A percentile compares a stretch with the other conserved stretches of the same genome.
These are phyloP conservation scores for Rossbeevera mucosa DNA, from an alignment of 768 basidiomycete species.

Conservation along the genomic window DNA sequence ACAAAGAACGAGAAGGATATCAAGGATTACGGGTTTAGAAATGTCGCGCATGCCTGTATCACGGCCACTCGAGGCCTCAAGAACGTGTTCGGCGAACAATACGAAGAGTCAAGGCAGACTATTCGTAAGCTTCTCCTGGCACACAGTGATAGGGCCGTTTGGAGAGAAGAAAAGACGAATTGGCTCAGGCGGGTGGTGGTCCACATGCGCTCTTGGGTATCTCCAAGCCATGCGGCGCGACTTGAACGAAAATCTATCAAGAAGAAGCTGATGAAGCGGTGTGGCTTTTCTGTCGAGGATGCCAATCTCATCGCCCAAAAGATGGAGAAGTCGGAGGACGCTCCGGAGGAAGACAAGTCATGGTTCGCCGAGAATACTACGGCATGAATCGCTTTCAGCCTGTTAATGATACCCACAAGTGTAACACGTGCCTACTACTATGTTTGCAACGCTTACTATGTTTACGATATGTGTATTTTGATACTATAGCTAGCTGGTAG, in stretches of 20 bases:
- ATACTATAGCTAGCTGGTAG: slow-evolving; percentile 4
- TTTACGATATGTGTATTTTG: too few relatives aligned
- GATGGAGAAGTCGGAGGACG: slow-evolving; percentile 15
- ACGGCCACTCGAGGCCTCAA: slow-evolving; percentile 30
- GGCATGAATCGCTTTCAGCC: neutral
- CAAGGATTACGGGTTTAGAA: slow-evolving; percentile 30
- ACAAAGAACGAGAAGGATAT: slow-evolving; percentile 32
- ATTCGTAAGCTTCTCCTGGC: slow-evolving; percentile 19
- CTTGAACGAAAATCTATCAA: slow-evolving; percentile 13
- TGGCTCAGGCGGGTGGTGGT: slow-evolving; percentile 25
- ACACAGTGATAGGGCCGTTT: slow-evolving; percentile 10
- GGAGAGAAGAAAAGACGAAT: slow-evolving; percentile 24
- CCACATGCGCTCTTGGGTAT: slow-evolving; percentile 25
- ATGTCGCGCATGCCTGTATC: slow-evolving; percentile 37
- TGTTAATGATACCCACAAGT: neutral
- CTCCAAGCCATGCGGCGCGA: slow-evolving; percentile 10
- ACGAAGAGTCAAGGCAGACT: slow-evolving; percentile 28
- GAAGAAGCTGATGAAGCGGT: slow-evolving; percentile 20
- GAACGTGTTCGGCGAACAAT: slow-evolving; percentile 26
- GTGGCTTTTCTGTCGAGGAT: slow-evolving; percentile 20
- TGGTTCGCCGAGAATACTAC: slow-evolving; percentile 22
- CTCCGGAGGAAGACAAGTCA: slow-evolving; percentile 10
- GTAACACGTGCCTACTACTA: neutral
- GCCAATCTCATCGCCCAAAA: slow-evolving; percentile 15
- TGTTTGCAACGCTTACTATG: too few relatives aligned